Conservation (phyloP, 1,284 basidiomycete genomes). For the Kalmanozyma brasiliensis region DNA sequence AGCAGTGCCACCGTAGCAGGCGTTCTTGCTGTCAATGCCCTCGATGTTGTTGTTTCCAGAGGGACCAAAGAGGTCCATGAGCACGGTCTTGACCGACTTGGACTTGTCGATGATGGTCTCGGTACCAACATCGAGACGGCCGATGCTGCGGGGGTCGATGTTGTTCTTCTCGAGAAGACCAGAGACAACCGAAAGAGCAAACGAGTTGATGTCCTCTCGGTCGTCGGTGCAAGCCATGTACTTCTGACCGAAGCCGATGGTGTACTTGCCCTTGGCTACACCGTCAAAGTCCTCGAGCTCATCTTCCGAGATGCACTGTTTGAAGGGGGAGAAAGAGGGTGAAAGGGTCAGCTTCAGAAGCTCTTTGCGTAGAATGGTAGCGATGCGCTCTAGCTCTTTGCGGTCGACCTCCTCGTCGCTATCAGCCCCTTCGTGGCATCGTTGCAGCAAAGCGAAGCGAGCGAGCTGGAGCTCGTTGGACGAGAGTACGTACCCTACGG, state of each 20-base stretch:
- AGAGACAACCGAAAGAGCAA: constrained; percentile 80
- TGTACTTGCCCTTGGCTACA: constrained; percentile 96
- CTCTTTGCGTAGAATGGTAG: neutral
- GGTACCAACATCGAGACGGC: constrained; percentile 96
- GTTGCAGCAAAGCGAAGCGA: neutral
- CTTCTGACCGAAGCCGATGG: constrained; percentile 97
- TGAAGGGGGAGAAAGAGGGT: neutral
- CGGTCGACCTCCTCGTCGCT: neutral
- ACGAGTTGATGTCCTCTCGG: constrained; percentile 96
- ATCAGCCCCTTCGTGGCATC: neutral
- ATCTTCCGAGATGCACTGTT: constrained; percentile 66
- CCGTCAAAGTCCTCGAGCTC: constrained; percentile 87
- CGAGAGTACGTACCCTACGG: constrained; percentile 76
- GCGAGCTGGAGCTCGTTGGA: neutral
- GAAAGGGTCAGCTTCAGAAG: constrained; percentile 7
- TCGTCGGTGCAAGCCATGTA: constrained; percentile 98
- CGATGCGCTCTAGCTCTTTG: neutral
- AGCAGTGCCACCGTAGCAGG: constrained; percentile 98
- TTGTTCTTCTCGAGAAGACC: constrained; percentile 92
- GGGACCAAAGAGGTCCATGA: constrained; percentile 95
- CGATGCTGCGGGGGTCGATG: constrained; percentile 94
- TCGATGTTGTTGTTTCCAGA: constrained; percentile 97
- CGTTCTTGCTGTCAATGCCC: constrained; percentile 98
- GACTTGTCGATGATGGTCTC: constrained; percentile 99
- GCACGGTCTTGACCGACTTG: constrained; percentile 96